phyloP scores from a whole-genome alignment of 805 yeast genomes.

The Wickerhamomyces canadensis region DNA sequence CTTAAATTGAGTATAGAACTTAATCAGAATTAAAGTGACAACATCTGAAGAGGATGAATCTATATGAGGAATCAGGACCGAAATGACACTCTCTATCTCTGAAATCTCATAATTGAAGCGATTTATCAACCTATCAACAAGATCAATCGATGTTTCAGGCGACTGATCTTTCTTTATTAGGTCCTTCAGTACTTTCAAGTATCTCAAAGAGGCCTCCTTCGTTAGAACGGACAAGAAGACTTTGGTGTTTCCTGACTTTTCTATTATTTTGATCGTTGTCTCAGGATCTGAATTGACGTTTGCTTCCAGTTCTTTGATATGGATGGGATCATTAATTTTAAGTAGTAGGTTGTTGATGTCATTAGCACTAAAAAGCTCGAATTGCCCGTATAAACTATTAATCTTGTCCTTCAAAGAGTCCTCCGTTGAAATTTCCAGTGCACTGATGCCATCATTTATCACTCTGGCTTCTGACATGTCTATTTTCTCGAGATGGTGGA shows the following conservation, averaged over 20 bases:
- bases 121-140: constrained; percentile 23
- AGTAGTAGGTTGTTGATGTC: not conserved
- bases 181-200: constrained; percentile 5
- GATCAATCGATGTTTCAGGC: constrained; percentile 16
- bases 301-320: not conserved
- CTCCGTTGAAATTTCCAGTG: not conserved
- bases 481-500: no score
- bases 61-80: constrained; percentile 11
- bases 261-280: constrained; percentile 4
- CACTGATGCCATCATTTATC: not conserved
- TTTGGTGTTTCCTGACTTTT: not conserved
- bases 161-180: constrained; percentile 9
- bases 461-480: no score
- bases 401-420: not conserved
- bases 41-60: constrained; percentile 3
- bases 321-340: not conserved
- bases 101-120: constrained; percentile 19
- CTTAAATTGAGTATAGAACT: constrained; percentile 8
- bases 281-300: constrained; percentile 5
- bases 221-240: constrained; percentile 1
- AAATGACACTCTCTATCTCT: constrained; percentile 10
- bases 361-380: not conserved
- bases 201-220: constrained; percentile 6
- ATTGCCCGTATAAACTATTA: constrained; percentile 1
- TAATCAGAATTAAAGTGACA: constrained; percentile 11